Conservation (phyloP, 805 yeast genomes). For the Pichia eremophila region DNA sequence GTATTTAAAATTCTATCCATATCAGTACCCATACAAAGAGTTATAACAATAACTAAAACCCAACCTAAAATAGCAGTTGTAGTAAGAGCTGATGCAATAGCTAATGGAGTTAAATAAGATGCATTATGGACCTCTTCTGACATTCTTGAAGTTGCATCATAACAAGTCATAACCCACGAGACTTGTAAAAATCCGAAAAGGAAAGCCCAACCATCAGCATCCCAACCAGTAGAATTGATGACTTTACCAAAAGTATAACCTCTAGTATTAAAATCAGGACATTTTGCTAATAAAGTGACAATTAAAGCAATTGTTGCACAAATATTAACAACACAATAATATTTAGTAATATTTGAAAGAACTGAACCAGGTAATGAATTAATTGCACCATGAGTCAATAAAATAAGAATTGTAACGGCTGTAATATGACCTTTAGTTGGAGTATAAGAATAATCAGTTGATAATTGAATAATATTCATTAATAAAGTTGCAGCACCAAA, state of each 20-base stretch:
- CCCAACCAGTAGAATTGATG: slow-evolving; percentile 42
- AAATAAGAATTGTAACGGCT: slow-evolving; percentile 42
- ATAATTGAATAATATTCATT: slow-evolving; percentile 36
- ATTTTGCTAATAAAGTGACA: slow-evolving; percentile 44
- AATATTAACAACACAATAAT: slow-evolving; percentile 41
- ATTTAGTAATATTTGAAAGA: slow-evolving; percentile 41
- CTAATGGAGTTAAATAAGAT: slow-evolving; percentile 45
- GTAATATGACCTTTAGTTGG: slow-evolving; percentile 37
- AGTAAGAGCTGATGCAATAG: slow-evolving; percentile 44
- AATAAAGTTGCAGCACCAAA: slow-evolving; percentile 44
- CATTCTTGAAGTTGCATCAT: slow-evolving; percentile 48
- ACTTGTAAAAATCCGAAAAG: slow-evolving; percentile 48
- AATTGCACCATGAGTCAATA: slow-evolving; percentile 38
- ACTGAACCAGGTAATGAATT: slow-evolving; percentile 45
- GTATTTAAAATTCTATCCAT: slow-evolving; percentile 26
- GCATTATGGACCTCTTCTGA: slow-evolving; percentile 49
- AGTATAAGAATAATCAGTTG: slow-evolving; percentile 27
- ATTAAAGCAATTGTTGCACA: slow-evolving; percentile 41
- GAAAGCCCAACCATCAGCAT: slow-evolving; percentile 45
- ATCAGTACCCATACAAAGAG: slow-evolving; percentile 36
- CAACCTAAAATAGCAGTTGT: slow-evolving; percentile 43
- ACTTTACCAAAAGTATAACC: slow-evolving; percentile 39
- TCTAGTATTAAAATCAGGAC: slow-evolving; percentile 37
- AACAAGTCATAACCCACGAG: slow-evolving; percentile 51
- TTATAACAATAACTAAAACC: slow-evolving; percentile 37